Evolutionary conservation across 2,329 filamentous ascomycete species (phyloP), one percentile per base, ranked within the genome.

Genomic region (Fusarium haematococcum): DNA sequence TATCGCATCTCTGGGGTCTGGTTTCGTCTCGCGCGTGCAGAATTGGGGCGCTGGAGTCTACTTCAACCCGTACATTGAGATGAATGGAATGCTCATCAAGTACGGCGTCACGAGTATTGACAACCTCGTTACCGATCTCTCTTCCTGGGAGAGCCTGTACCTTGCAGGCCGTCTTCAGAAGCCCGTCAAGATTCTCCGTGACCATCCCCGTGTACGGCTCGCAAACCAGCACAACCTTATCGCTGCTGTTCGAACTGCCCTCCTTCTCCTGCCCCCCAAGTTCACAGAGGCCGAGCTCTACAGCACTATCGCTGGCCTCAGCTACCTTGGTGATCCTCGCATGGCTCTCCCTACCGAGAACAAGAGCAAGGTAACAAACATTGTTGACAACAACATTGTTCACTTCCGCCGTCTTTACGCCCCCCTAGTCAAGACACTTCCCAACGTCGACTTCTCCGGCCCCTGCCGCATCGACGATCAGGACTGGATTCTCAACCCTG

Each of bases 131-230:
- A 89, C 88, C 48, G 97, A 99, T 81, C 89, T 99, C 27, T 93
- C 91, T 33, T 91, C 95, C 68, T 99, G 97, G 97, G 92, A 98
- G 72, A 98, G 95, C 0, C 87, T 99, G 30, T 99, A 99, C 83
- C 90, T 99, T n/a, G 97, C 97, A 7, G 97, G 97, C 5, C 93
- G 97, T 37, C 88, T 99, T 62, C 97, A 99, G 74, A 99, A 99
- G 82, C 97, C 97, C 2, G 97, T 98, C 83, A 98, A 99, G 86
- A 98, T 99, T 75, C 89, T 99, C 20, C 93, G 95, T 60, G 97
- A 99, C 81, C 94, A 99, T 79, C 94, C 97, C 1, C 92, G 92
- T 59, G 95, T 99, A 45, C 94, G 97, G 35, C 90, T 98, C 35
- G 95, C 96, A 6, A 98, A 99, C 83, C 97, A 99, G 83, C 93